phyloP scores from a whole-genome alignment of 495 filamentous ascomycete species.

The Corynascus novoguineensis region DNA sequence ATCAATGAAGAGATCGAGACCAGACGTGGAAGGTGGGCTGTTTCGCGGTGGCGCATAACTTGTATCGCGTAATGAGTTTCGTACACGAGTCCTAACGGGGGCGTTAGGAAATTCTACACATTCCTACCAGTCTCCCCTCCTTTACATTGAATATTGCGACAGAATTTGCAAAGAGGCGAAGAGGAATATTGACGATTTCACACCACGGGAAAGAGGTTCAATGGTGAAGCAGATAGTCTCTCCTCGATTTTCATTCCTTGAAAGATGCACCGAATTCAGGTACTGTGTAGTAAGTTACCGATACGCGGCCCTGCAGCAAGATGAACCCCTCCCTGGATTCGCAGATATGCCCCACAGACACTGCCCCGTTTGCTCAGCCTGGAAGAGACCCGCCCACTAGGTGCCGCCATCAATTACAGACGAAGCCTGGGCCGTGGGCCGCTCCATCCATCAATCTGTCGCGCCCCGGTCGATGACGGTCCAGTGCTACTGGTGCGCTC shows the following conservation, averaged over 20 bases:
- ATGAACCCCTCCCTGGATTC: conserved; percentile 4
- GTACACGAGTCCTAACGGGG: no score
- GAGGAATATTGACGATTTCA: no score
- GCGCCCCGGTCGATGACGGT: neutral
- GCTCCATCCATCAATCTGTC: neutral
- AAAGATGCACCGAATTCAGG: no score
- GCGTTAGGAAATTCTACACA: no score
- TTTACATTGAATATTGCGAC: no score
- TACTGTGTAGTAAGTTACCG: neutral
- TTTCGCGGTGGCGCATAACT: no score
- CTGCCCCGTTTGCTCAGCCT: conserved; percentile 2
- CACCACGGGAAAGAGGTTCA: no score
- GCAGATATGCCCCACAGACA: conserved; percentile 9
- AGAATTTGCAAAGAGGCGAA: no score
- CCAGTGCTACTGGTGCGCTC: conserved; percentile 12
- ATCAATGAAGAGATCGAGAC: neutral
- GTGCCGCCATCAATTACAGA: neutral
- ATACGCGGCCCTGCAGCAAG: neutral
- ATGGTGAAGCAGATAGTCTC: no score
- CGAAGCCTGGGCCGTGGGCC: neutral
- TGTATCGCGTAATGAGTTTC: no score
- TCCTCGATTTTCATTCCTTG: neutral
- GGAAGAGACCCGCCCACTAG: neutral
- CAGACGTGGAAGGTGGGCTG: no score
- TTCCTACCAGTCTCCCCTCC: no score